Conservation (phyloP, 306 rosid species). For the Neltuma alba region DNA sequence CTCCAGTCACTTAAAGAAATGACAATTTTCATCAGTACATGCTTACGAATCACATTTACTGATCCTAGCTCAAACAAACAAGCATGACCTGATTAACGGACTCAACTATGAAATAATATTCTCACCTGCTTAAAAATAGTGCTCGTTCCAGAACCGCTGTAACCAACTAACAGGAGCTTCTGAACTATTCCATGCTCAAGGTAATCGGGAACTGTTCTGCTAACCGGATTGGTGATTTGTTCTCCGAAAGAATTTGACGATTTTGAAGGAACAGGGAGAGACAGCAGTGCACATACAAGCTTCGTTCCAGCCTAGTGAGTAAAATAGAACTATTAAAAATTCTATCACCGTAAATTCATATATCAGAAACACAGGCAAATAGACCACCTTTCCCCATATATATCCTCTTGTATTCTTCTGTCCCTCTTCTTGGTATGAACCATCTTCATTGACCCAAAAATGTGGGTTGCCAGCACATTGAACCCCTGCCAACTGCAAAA, state of each 20-base stretch:
- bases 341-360: slow-evolving; percentile 23
- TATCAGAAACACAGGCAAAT: background rate
- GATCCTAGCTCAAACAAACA: slow-evolving; percentile 23
- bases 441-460: slow-evolving; percentile 99
- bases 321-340: slow-evolving; percentile 17
- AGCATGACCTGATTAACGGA: slow-evolving; percentile 21
- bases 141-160: slow-evolving; percentile 91
- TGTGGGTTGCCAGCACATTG: slow-evolving; percentile 99
- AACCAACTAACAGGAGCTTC: slow-evolving; percentile 94
- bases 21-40: slow-evolving; percentile 24
- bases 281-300: slow-evolving; percentile 86
- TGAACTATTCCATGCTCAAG: slow-evolving; percentile 83
- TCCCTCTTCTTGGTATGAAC: slow-evolving; percentile 99
- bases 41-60: background rate
- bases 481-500: slow-evolving; percentile 93
- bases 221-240: slow-evolving; percentile 52
- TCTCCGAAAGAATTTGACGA: slow-evolving; percentile 63
- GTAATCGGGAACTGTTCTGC: slow-evolving; percentile 73
- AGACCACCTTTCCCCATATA: slow-evolving; percentile 95
- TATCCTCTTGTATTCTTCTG: slow-evolving; percentile 94
- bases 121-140: slow-evolving; percentile 98
- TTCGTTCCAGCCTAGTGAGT: slow-evolving; percentile 88
- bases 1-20: background rate
- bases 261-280: slow-evolving; percentile 90
- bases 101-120: slow-evolving; percentile 14